Evolutionary conservation across 2,329 filamentous ascomycete genomes (phyloP).

Genomic region (Neofusicoccum ribis): DNA sequence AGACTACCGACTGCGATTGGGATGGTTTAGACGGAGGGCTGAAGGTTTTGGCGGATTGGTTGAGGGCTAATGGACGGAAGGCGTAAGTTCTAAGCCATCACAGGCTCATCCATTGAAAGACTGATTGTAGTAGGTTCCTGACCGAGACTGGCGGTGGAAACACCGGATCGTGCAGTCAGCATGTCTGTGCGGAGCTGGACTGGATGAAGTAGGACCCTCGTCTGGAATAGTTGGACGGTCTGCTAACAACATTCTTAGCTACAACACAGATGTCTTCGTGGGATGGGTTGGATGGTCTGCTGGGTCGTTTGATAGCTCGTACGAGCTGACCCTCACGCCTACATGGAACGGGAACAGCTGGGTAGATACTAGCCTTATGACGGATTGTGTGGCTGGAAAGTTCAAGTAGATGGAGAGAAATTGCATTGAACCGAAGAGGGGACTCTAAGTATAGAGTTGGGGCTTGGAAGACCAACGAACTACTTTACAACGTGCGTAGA

Average conservation of each 20-base stretch:
- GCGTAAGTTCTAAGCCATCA: conserved; percentile 29
- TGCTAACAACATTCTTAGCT: background rate
- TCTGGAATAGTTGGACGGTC: background rate
- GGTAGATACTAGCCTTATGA: background rate
- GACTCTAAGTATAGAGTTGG: too few relatives aligned
- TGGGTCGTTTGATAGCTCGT: conserved; percentile 33
- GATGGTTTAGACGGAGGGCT: conserved; percentile 54
- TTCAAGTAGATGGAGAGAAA: background rate
- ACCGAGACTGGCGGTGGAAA: conserved; percentile 53
- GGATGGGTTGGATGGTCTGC: conserved; percentile 43
- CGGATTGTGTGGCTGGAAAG: background rate
- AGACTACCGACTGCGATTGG: conserved; percentile 53
- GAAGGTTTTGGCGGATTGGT: conserved; percentile 47
- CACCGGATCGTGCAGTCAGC: conserved; percentile 31
- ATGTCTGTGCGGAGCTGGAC: conserved; percentile 35
- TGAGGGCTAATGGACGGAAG: conserved; percentile 50
- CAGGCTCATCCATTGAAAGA: background rate
- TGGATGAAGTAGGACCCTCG: conserved; percentile 28
- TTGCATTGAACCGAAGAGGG: too few relatives aligned
- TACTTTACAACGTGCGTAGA: too few relatives aligned
- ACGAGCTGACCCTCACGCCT: conserved; percentile 24
- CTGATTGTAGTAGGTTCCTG: conserved; percentile 34
- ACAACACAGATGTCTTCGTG: conserved; percentile 40
- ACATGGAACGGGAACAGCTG: background rate
- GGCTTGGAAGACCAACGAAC: too few relatives aligned